phyloP scores from a whole-genome alignment of 1,139 yeast genomes.

The Magnusiomyces suaveolens region DNA sequence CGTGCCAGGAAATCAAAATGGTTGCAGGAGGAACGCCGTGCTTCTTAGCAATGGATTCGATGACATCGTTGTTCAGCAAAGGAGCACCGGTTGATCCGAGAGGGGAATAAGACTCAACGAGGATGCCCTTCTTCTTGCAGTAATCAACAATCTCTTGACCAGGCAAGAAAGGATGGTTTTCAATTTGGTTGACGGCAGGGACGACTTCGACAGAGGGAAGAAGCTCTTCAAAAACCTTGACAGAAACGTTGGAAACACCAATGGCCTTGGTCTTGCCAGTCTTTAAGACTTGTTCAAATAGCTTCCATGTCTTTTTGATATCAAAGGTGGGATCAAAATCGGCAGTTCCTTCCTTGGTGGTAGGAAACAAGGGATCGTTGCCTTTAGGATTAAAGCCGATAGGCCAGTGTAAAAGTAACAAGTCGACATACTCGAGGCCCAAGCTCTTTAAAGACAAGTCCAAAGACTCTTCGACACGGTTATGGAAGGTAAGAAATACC shows the following conservation, averaged over 20 bases:
- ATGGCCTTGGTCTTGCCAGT: slow-evolving; percentile 56
- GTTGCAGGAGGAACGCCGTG: slow-evolving; percentile 50
- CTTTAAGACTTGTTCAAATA: slow-evolving; percentile 49
- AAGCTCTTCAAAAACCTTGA: slow-evolving; percentile 43
- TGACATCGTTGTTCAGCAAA: slow-evolving; percentile 41
- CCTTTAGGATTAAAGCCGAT: slow-evolving; percentile 41
- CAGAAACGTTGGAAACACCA: slow-evolving; percentile 72
- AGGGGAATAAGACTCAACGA: slow-evolving; percentile 71
- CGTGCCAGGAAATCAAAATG: slow-evolving; percentile 61
- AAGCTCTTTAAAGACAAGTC: slow-evolving; percentile 54
- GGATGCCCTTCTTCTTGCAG: slow-evolving; percentile 46
- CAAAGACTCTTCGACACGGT: slow-evolving; percentile 49
- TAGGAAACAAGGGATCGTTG: slow-evolving; percentile 37
- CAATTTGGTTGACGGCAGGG: slow-evolving; percentile 70
- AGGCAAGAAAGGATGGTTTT: slow-evolving; percentile 66
- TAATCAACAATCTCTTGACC: slow-evolving; percentile 53
- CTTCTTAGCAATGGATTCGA: slow-evolving; percentile 46
- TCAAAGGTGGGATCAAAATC: slow-evolving; percentile 44
- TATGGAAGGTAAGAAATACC: slow-evolving; percentile 69
- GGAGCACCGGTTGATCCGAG: slow-evolving; percentile 66
- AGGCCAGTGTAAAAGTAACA: slow-evolving; percentile 87
- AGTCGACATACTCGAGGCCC: slow-evolving; percentile 72
- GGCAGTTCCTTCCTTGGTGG: slow-evolving; percentile 37
- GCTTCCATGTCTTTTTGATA: slow-evolving; percentile 59
- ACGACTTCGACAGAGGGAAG: slow-evolving; percentile 44